phyloP scores from a whole-genome alignment of 163 green algal genomes.

The Scenedesmus sp. region DNA sequence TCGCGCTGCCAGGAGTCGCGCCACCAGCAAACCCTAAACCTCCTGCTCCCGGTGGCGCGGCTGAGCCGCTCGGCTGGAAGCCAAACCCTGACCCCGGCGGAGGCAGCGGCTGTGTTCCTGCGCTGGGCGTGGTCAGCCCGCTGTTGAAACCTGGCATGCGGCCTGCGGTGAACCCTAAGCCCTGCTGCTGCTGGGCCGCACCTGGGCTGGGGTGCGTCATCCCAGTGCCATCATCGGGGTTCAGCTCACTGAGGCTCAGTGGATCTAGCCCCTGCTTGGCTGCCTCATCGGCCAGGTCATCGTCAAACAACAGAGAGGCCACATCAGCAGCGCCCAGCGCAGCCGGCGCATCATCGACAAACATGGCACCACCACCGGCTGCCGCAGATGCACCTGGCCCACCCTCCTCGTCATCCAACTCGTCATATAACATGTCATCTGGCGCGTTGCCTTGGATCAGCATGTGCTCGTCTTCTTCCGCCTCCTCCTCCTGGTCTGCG shows the following conservation, averaged over 20 bases:
- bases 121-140: neutral
- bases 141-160: neutral
- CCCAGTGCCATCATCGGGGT: neutral
- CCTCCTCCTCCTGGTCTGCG: constrained; percentile 8
- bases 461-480: constrained; percentile 41
- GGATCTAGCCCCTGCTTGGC: constrained; percentile 5
- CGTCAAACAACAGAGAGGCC: constrained; percentile 36
- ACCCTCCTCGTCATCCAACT: constrained; percentile 41
- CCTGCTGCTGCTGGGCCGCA: constrained; percentile 5
- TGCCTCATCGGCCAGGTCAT: constrained; percentile 49
- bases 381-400: neutral
- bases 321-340: constrained; percentile 35
- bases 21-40: neutral
- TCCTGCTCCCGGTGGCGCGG: neutral
- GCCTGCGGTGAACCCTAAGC: neutral
- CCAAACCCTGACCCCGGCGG: neutral
- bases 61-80: neutral
- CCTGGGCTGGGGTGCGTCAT: neutral
- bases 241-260: constrained; percentile 5
- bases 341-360: constrained; percentile 38
- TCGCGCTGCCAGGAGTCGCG: neutral
- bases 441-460: constrained; percentile 9
- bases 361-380: neutral
- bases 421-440: constrained; percentile 25
- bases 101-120: neutral